phyloP scores from a whole-genome alignment of 441 rosid genomes.

The Pelargonium fulgidum region DNA sequence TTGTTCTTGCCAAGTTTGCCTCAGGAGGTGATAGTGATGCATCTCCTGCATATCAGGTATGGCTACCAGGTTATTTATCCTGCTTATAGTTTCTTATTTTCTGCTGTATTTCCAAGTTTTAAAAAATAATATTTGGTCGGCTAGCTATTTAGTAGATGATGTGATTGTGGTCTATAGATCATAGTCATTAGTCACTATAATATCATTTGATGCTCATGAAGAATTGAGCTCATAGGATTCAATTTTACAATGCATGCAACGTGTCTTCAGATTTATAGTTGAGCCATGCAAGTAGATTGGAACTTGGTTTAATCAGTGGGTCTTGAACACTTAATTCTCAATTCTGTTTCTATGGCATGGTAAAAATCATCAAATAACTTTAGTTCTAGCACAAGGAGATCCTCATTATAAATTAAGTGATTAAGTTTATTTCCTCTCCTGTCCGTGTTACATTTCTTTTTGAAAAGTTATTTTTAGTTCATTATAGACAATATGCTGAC shows the following conservation, averaged over 20 bases:
- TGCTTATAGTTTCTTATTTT: not conserved
- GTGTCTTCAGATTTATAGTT: not conserved
- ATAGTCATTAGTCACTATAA: not conserved
- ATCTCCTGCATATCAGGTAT: slow-evolving; percentile 29
- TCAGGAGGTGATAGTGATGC: slow-evolving; percentile 12
- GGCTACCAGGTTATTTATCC: slow-evolving; percentile 4
- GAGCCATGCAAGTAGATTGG: not conserved
- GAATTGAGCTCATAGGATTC: not conserved
- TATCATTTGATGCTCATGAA: not conserved
- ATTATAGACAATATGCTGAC: not conserved
- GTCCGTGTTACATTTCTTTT: not conserved
- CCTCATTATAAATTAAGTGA: not conserved
- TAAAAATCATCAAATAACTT: not conserved
- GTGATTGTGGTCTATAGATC: not conserved
- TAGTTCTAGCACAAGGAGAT: not conserved
- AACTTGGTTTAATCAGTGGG: not conserved
- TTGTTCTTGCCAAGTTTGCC: slow-evolving; percentile 34
- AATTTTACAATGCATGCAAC: no score
- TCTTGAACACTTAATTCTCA: not conserved
- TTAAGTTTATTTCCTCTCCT: not conserved
- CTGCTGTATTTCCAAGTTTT: not conserved
- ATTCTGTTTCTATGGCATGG: not conserved
- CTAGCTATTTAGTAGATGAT: not conserved
- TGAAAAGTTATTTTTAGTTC: not conserved
- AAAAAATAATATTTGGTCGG: not conserved